Conservation (phyloP, 768 basidiomycete genomes). For the Hypsizygus marmoreus region DNA sequence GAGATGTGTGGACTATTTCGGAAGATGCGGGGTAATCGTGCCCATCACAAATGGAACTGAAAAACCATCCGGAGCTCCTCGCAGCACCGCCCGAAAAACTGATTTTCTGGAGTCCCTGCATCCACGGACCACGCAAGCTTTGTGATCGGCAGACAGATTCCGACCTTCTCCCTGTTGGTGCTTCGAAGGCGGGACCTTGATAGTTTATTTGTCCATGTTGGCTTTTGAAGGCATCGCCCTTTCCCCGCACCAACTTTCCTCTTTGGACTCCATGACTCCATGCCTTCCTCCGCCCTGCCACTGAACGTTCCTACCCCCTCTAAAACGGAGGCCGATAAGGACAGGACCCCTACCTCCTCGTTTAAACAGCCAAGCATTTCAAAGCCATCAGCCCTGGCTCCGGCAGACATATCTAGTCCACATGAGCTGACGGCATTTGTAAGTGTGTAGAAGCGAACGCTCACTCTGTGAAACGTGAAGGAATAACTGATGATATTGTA, state of each 20-base stretch:
- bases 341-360: constrained; percentile 54
- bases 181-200: no score
- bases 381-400: constrained; percentile 41
- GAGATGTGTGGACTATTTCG: no score
- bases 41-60: no score
- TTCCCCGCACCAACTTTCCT: background rate
- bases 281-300: constrained; percentile 62
- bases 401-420: constrained; percentile 82
- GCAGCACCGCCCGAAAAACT: no score
- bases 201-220: constrained; percentile 5
- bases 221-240: background rate
- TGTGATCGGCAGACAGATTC: no score
- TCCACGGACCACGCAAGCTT: no score
- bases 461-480: background rate
- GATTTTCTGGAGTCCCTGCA: no score
- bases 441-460: constrained; percentile 32
- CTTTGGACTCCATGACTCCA: constrained; percentile 11
- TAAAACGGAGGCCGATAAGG: constrained; percentile 46
- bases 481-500: constrained; percentile 33
- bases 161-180: no score
- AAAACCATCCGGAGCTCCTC: no score
- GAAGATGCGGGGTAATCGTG: no score
- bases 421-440: constrained; percentile 96
- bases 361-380: constrained; percentile 40
- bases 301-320: constrained; percentile 67